These are phyloP conservation scores for Epichloe brachyelytri DNA, from an alignment of 2,329 filamentous ascomycete genomes.

Conservation along the genomic window DNA sequence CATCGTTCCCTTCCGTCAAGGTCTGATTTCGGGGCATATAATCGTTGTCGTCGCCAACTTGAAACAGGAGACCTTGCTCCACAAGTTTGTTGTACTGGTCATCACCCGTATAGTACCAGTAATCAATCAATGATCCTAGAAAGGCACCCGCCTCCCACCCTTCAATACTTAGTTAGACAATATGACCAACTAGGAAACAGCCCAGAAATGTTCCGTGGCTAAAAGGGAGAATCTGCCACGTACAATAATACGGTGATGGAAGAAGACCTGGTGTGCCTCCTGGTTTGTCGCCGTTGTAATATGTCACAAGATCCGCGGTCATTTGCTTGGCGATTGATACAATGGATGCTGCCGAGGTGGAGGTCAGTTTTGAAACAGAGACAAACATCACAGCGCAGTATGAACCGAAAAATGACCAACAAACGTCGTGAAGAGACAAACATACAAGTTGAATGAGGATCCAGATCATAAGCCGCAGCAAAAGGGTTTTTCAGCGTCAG, in stretches of 20 bases:
- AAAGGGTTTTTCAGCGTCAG: slow-evolving; percentile 10
- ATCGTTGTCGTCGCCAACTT: slow-evolving; percentile 58
- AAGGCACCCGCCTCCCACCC: slow-evolving; percentile 67
- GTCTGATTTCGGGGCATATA: slow-evolving; percentile 70
- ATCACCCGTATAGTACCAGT: slow-evolving; percentile 75
- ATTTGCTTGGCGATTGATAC: slow-evolving; percentile 35
- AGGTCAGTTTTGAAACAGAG: slow-evolving; percentile 1
- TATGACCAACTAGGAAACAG: background rate
- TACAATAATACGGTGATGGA: slow-evolving; percentile 42
- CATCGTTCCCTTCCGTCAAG: slow-evolving; percentile 57
- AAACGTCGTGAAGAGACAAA: background rate
- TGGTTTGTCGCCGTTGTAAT: slow-evolving; percentile 33
- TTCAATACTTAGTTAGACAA: slow-evolving; percentile 13
- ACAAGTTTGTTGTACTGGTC: slow-evolving; percentile 56
- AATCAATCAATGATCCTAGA: slow-evolving; percentile 60
- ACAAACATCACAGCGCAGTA: background rate
- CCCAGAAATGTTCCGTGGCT: background rate
- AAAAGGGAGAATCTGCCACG: slow-evolving; percentile 10
- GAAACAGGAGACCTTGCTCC: slow-evolving; percentile 56
- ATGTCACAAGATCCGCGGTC: slow-evolving; percentile 34
- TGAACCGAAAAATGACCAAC: background rate
- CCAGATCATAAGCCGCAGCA: slow-evolving; percentile 21
- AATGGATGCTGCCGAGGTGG: slow-evolving; percentile 30
- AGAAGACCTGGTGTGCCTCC: slow-evolving; percentile 39
- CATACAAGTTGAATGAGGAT: slow-evolving; percentile 24